phyloP scores from a whole-genome alignment of 2,329 filamentous ascomycete genomes.

The Davidsoniella australis region DNA sequence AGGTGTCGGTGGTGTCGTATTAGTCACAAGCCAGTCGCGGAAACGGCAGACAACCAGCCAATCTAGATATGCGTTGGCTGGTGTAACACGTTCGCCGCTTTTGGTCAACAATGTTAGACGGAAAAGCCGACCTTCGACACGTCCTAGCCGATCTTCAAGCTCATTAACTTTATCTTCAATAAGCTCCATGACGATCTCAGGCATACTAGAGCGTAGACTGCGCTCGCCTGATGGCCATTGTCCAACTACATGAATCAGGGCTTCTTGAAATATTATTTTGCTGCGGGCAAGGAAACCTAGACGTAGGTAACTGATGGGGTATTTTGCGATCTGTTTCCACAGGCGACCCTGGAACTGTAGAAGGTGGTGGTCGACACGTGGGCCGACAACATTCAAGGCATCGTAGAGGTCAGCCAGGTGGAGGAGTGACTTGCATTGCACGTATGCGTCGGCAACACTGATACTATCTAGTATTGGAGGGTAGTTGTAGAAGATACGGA shows the following conservation, averaged over 20 bases:
- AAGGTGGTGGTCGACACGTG: constrained; percentile 82
- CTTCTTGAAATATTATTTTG: constrained; percentile 71
- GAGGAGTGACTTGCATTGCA: constrained; percentile 82
- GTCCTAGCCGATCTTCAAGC: constrained; percentile 63
- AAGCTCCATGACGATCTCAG: constrained; percentile 63
- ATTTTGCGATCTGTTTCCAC: constrained; percentile 94
- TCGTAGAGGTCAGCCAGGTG: constrained; percentile 90
- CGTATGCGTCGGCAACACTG: constrained; percentile 83
- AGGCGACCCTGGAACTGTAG: constrained; percentile 78
- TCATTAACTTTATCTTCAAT: constrained; percentile 94
- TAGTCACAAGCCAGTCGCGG: constrained; percentile 83
- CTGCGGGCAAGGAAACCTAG: constrained; percentile 74
- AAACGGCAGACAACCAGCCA: constrained; percentile 82
- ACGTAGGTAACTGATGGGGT: constrained; percentile 80
- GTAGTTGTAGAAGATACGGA: constrained; percentile 92
- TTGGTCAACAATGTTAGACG: constrained; percentile 62
- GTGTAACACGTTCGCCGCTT: constrained; percentile 66
- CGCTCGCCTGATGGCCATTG: constrained; percentile 76
- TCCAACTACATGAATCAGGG: constrained; percentile 82
- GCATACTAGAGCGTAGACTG: constrained; percentile 57
- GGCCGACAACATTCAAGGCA: constrained; percentile 70
- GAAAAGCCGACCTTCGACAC: constrained; percentile 68
- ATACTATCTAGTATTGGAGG: constrained; percentile 63
- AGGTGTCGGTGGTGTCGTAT: constrained; percentile 52
- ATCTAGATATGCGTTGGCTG: constrained; percentile 65